Percentiles rank a stretch among this genome's conserved stretches.
phyloP scores from a whole-genome alignment of 2,329 filamentous ascomycete genomes.

The Chalara sp. region DNA sequence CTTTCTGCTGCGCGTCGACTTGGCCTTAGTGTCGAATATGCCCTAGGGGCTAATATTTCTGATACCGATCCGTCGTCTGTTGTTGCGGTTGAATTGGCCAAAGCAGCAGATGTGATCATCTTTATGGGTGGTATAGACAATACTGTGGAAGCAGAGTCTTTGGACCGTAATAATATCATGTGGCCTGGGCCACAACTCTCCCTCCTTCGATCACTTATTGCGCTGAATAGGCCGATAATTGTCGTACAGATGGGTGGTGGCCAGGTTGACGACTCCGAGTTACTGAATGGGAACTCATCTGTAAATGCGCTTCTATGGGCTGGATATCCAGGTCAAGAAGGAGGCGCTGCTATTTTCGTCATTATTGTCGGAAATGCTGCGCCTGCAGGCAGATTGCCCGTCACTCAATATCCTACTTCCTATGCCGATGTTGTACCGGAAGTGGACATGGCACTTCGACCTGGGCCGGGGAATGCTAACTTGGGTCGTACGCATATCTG shows the following conservation, averaged over 20 bases:
- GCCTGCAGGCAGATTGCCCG: too few species aligned
- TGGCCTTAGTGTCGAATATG: neutral
- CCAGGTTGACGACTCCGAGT: neutral
- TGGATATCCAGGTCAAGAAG: too few species aligned
- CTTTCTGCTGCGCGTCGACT: neutral
- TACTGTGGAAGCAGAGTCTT: neutral
- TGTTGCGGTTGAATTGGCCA: neutral
- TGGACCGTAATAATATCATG: neutral
- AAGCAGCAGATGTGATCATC: neutral
- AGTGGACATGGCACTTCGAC: too few species aligned
- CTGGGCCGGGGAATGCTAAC: too few species aligned
- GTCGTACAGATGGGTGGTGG: neutral
- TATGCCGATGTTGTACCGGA: too few species aligned
- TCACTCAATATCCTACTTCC: too few species aligned
- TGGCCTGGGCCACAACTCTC: neutral
- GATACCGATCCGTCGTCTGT: neutral
- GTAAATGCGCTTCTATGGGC: too few species aligned
- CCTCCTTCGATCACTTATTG: neutral
- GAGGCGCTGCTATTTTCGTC: too few species aligned
- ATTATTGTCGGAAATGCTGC: too few species aligned
- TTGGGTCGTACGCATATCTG: too few species aligned
- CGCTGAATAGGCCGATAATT: neutral
- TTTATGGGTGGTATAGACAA: neutral
- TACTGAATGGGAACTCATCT: neutral
- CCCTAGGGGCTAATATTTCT: neutral